Conservation (phyloP, 495 filamentous ascomycete species). For the Xylaria flabelliformis region DNA sequence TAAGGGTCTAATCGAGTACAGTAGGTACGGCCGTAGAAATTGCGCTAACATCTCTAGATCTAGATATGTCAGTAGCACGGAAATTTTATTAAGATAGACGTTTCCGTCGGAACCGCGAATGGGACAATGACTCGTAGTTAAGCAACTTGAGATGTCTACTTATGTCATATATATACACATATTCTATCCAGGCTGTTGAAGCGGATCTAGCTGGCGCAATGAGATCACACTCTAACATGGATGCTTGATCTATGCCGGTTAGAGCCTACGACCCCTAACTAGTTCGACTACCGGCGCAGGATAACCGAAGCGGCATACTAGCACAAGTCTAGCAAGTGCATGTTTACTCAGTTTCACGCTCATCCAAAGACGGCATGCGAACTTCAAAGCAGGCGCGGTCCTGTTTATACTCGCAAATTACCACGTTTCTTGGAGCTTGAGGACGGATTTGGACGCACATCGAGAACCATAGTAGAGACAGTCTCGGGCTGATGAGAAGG, state of each 20-base stretch:
- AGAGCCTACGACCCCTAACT: background rate
- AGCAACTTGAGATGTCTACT: background rate
- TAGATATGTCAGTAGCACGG: background rate
- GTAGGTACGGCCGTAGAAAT: background rate
- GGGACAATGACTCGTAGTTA: background rate
- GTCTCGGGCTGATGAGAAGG: background rate
- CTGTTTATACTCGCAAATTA: background rate
- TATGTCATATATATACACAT: background rate
- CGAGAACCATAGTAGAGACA: background rate
- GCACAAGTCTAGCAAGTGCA: background rate
- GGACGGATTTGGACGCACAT: background rate
- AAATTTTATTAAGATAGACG: background rate
- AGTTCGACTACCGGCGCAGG: background rate
- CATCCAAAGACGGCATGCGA: background rate
- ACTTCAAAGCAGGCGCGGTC: background rate
- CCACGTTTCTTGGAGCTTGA: background rate
- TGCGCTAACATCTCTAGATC: constrained; percentile 5
- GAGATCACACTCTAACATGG: background rate
- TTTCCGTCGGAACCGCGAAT: background rate
- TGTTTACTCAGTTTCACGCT: constrained; percentile 1
- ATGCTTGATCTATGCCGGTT: background rate
- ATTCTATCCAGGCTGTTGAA: background rate
- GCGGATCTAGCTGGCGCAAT: background rate
- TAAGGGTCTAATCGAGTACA: background rate
- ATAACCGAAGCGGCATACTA: background rate